Evolutionary conservation across 441 rosid genomes (phyloP), one percentile per base, ranked within the genome.

Genomic region (Gossypium schwendimanii): DNA sequence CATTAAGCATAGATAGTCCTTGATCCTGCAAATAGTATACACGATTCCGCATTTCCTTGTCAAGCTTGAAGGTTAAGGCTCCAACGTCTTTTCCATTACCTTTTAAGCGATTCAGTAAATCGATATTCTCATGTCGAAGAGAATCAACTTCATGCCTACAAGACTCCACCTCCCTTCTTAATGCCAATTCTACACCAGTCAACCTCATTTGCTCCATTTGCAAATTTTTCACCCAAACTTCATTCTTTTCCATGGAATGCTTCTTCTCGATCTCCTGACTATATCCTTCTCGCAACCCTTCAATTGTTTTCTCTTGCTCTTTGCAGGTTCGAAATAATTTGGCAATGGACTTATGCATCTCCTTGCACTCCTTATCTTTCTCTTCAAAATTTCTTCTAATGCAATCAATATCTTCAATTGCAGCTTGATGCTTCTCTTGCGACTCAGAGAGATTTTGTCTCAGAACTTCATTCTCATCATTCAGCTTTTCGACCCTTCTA

Each of bases 281-380:
- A 49, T 86, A 84, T 75, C 78, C 88, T 76, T 81, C 89, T 70
- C 81, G 83, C 81, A 95, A 84, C 17, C 94, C 97, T 69, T 85
- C 93, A 21, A 93, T 88, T 59, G 97, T 87, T 82, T 87, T 95
- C 84, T 80, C 95, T 80, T 95, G 98, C 54, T 91, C 97, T 66
- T 78, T 89, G 85, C 93, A 87, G 47, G 89, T 87, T 81, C 96
- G 89, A 65, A 84, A 67, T 79, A 90, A 81, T 79, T 90, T 87
- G 17, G 95, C 45, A 44, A 83, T 80, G 50, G 97, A 90, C 79
- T 87, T 93, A 62, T 90, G 97, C 78, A 89, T 77, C 75, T 90
- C 97, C 83, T 82, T 93, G 84, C 98, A 91, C 82, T 95, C 99
- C 77, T 80, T 87, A 58, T 90, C 93, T 85, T 90, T 93, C 84